Conservation (phyloP, 2,329 filamentous ascomycete species). For the Dendryphion nanum region DNA sequence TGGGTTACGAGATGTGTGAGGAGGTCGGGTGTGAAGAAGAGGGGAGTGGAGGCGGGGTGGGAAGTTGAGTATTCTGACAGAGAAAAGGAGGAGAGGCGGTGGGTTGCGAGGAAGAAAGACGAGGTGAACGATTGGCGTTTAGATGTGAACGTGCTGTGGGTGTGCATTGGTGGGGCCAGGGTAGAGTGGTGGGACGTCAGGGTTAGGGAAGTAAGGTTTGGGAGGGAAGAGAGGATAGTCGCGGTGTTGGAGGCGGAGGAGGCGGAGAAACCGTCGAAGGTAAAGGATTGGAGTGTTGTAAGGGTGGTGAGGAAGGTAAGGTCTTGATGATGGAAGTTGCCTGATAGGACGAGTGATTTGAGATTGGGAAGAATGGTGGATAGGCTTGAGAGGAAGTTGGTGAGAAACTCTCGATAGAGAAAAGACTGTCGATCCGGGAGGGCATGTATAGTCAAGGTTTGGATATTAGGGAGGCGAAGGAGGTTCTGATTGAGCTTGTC, state of each 20-base stretch:
- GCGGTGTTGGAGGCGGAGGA: constrained; percentile 16
- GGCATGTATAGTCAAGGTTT: constrained; percentile 18
- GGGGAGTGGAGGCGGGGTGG: constrained; percentile 5
- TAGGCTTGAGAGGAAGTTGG: constrained; percentile 14
- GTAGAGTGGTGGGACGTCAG: constrained; percentile 18
- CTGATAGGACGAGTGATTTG: constrained; percentile 17
- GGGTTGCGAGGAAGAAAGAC: constrained; percentile 13
- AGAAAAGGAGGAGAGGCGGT: constrained; percentile 18
- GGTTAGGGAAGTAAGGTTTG: constrained; percentile 17
- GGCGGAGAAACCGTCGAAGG: constrained; percentile 27
- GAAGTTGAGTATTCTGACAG: constrained; percentile 13
- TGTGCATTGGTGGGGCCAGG: constrained; percentile 9
- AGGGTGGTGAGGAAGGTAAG: constrained; percentile 18
- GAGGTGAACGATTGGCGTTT: constrained; percentile 17
- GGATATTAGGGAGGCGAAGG: constrained; percentile 15
- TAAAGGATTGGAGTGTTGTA: constrained; percentile 15
- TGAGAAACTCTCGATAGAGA: constrained; percentile 25
- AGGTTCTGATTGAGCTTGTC: constrained; percentile 14
- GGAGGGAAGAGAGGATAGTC: constrained; percentile 17
- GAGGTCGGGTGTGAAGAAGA: constrained; percentile 21
- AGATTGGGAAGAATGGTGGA: constrained; percentile 15
- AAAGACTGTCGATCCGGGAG: constrained; percentile 17
- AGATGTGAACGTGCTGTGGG: constrained; percentile 11
- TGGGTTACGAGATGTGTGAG: constrained; percentile 18
- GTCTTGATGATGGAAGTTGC: constrained; percentile 23